Evolutionary conservation across 306 rosid species (phyloP).

Genomic region (Cucumis hystrix): DNA sequence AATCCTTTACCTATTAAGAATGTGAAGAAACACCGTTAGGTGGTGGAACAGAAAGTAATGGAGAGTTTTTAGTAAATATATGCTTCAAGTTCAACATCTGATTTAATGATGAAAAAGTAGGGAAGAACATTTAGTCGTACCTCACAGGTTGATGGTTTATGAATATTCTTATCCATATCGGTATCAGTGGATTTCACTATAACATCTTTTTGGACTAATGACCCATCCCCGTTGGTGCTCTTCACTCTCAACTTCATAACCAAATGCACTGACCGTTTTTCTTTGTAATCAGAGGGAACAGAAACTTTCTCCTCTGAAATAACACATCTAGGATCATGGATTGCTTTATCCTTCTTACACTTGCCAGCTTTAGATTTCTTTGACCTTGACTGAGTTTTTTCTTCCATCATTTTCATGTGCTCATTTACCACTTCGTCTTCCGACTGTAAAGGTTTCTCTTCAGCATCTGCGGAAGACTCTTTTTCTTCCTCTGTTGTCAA

Average conservation of each 20-base stretch:
- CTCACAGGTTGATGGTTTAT: constrained; percentile 24
- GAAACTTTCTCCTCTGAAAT: constrained; percentile 4
- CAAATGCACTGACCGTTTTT: constrained; percentile 12
- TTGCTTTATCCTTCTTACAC: constrained; percentile 1
- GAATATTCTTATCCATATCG: not conserved
- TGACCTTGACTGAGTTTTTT: not conserved
- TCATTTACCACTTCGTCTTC: constrained; percentile 3
- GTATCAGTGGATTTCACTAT: constrained; percentile 17
- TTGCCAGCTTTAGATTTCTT: not conserved
- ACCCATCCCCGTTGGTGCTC: constrained; percentile 17
- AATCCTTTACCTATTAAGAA: constrained; percentile 10
- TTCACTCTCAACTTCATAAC: constrained; percentile 15
- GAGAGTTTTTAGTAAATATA: not conserved
- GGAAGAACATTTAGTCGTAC: not conserved
- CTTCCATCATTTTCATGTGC: not conserved
- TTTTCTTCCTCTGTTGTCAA: constrained; percentile 21
- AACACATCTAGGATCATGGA: constrained; percentile 16
- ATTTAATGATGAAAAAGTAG: not conserved
- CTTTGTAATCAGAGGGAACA: constrained; percentile 10
- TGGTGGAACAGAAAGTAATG: not conserved
- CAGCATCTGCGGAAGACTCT: constrained; percentile 12
- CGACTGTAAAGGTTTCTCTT: constrained; percentile 19
- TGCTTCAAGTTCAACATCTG: not conserved
- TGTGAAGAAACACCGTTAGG: not conserved
- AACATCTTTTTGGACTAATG: constrained; percentile 15